Percentiles rank a stretch among this genome's conserved stretches.
Conservation (phyloP, 192 early-diverging fungal species). For the Haplosporangium gracile region DNA sequence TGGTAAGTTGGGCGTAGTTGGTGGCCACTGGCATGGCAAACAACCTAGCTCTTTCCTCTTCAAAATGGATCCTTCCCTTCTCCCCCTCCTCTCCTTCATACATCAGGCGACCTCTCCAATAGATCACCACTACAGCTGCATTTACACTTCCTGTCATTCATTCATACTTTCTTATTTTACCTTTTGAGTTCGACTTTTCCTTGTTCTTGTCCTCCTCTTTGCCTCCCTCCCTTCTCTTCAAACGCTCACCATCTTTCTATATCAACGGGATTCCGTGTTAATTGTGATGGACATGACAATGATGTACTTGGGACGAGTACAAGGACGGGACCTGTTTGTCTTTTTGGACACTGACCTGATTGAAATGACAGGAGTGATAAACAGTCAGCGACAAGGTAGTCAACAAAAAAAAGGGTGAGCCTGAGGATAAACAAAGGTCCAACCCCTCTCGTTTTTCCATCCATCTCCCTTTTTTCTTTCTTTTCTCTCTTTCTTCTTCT, state of each 20-base stretch:
- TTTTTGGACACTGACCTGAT: no score
- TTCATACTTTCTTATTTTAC: neutral
- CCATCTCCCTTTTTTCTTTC: neutral
- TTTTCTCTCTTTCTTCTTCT: neutral
- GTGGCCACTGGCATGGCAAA: neutral
- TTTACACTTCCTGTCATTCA: neutral
- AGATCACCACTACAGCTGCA: no score
- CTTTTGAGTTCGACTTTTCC: neutral
- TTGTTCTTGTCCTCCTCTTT: neutral
- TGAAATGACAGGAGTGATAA: no score
- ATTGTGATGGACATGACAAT: neutral
- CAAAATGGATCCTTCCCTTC: neutral
- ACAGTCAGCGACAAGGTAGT: no score
- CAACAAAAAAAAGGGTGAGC: neutral
- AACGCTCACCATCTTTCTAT: neutral
- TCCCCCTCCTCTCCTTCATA: neutral
- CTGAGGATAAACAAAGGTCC: neutral
- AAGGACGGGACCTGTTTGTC: no score
- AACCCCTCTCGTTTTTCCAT: neutral
- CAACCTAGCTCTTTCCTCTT: neutral
- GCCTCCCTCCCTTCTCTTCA: neutral
- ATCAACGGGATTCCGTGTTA: neutral
- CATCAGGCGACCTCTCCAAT: neutral
- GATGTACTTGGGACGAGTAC: neutral
- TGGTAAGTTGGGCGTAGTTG: conserved; percentile 32